Evolutionary conservation across 108 stramenopile genomes (phyloP), one percentile per base, ranked within the genome.

Genomic region (Fistulifera solaris): DNA sequence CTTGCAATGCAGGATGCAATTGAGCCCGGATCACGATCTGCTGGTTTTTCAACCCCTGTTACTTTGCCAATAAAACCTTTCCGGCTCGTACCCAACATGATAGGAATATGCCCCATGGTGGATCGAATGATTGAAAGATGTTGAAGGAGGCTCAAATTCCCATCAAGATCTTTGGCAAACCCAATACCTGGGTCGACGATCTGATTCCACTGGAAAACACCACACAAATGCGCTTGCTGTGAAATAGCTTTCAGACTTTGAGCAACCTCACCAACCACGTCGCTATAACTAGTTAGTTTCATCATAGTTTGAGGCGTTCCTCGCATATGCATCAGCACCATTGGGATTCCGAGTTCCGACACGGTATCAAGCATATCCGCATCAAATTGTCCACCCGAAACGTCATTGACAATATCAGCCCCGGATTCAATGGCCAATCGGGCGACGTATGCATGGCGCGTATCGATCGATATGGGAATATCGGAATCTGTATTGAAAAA

Each of bases 111-210:
- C 1, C 47, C 46, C 40, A 79, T 47, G 19, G 25, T 21, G 27
- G 42, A 35, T 21, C 73, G 54, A 15, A 94, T 38, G 0, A 38
- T 24, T 10, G 60, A 66, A 23, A 77, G 60, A 21, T 76, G 70
- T 41, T 78, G 72, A 19, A 98, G 51, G 17, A 98, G 48, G 14
- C 46, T 54, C 2, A 98, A 54, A 68, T 96, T 98, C 15, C 71
- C 77, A 16, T 80, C 66, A 7, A 59, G 23, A 54, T 75, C 72
- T 71, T 98, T 98, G 15, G 97, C 96, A 64, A 98, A 98, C 6
- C 97, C 97, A 42, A 98, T 93, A 15, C 97, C 97, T 12, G 95
- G 95, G 64, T 98, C 96, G 11, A 95, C 47, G 16, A 97, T 61
- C 43, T 91, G 83, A 18, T 76, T 60, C 97, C 97, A 98, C 18